Evolutionary conservation across 495 filamentous ascomycete species (phyloP), one percentile per base, ranked within the genome.

Genomic region (Saxophila tyrrhenica): DNA sequence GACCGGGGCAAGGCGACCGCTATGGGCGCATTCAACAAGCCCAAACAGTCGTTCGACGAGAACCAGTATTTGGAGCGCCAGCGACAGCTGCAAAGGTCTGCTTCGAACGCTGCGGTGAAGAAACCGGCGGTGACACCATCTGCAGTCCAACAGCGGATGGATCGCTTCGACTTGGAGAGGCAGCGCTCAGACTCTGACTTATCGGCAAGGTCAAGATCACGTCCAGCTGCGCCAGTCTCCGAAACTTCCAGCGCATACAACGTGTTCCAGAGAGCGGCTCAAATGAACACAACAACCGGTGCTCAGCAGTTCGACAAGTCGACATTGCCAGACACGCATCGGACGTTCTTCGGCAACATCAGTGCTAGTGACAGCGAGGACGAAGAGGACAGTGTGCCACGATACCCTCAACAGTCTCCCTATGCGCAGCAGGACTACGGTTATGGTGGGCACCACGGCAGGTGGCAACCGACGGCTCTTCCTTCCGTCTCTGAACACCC

Each of bases 1-100:
- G 89, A 95, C 58, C 71, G 78, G 39, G 88, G 87, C 19, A 94
- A 94, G 67, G 87, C 89, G 13, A 94, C 89, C 0, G 87, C 87
- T 3, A 75, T 88, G 67, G 87, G 87, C 16, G 75, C 87, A 1
- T 94, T 94, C 70, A 83, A 89, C 51, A 88, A 88, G 58, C 86
- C 89, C 1, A 70, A 67, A 20, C 77, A 83, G 39, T 73, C 77
- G 9, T 95, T 89, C 51, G 85, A 92, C 60, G 89, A 95, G 61
- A 79, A 84, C 38, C 85, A 86, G 60, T 95, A 90, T 54, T 78
- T 84, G 9, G 83, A 89, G 60, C 82, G 89, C 29, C 87, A 94
- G 59, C 66, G 86, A 29, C 82, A 85, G 43, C 55, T 62, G 2
- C 59, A 62, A 50, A 42, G 59, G 43, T 51, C 59, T 0, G 32